phyloP scores from a whole-genome alignment of 352 stramenopile species.

The Ophiocytium majus region DNA sequence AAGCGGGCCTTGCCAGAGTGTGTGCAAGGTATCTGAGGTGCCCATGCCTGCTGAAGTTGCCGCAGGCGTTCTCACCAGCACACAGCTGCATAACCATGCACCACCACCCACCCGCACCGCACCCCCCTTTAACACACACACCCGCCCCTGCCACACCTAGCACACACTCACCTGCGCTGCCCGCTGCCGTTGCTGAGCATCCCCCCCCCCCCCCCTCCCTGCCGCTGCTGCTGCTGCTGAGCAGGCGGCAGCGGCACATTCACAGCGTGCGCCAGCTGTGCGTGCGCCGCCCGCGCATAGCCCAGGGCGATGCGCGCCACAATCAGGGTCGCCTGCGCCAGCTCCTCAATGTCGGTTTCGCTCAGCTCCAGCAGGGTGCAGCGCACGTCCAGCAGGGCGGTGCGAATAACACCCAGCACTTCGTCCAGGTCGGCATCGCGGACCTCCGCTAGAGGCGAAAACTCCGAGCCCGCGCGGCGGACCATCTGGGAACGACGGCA shows the following conservation, averaged over 20 bases:
- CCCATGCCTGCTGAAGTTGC: no score
- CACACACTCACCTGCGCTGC: no score
- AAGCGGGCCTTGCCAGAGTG: no score
- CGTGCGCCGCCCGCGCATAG: constrained; percentile 33
- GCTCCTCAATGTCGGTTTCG: constrained; percentile 41
- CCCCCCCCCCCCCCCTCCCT: not conserved
- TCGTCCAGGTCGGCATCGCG: not conserved
- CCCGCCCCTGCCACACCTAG: no score
- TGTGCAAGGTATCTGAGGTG: no score
- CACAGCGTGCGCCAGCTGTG: constrained; percentile 17
- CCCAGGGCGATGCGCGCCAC: constrained; percentile 32
- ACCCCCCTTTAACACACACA: no score
- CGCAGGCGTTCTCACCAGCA: no score
- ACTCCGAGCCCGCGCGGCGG: not conserved
- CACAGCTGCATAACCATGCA: no score
- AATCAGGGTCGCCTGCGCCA: constrained; percentile 41
- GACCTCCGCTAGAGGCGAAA: not conserved
- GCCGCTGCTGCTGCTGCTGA: not conserved
- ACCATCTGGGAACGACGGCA: no score
- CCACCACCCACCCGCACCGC: no score
- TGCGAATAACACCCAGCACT: not conserved
- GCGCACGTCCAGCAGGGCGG: constrained; percentile 37
- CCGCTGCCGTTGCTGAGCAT: not conserved
- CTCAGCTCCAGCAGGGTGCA: constrained; percentile 41
- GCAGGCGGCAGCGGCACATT: not conserved